phyloP scores from a whole-genome alignment of 2,329 filamentous ascomycete genomes.

The Cadophora sp. region DNA sequence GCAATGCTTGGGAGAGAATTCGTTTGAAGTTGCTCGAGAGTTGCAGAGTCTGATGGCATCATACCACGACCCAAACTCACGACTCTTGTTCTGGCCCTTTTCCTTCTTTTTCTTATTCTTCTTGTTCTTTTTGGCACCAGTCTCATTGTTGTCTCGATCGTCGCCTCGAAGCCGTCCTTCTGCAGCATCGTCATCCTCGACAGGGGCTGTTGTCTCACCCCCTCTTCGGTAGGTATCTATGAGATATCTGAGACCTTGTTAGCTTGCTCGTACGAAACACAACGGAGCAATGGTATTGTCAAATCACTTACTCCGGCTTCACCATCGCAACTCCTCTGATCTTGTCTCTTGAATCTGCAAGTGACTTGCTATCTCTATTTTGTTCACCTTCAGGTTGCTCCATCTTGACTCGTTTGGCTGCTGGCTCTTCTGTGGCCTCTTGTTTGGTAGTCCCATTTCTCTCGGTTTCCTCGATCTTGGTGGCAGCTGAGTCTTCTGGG shows the following conservation, averaged over 20 bases:
- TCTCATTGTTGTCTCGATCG: conserved; percentile 40
- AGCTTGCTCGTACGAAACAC: neutral
- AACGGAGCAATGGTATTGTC: neutral
- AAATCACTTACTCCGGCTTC: conserved; percentile 43
- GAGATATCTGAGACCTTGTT: conserved; percentile 39
- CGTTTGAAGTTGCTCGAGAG: conserved; percentile 71
- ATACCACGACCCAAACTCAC: conserved; percentile 79
- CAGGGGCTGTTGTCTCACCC: conserved; percentile 33
- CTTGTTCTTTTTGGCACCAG: conserved; percentile 46
- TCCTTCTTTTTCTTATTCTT: conserved; percentile 66
- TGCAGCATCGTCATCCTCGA: conserved; percentile 61
- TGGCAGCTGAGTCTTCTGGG: conserved; percentile 42
- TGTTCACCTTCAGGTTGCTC: conserved; percentile 49
- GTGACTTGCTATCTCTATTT: conserved; percentile 11
- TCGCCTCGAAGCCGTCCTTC: conserved; percentile 55
- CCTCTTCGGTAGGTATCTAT: conserved; percentile 35
- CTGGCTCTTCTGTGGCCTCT: conserved; percentile 48
- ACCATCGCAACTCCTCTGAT: conserved; percentile 44
- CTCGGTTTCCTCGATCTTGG: conserved; percentile 43
- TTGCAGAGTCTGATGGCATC: conserved; percentile 82
- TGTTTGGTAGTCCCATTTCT: conserved; percentile 40
- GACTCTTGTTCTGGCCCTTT: conserved; percentile 81
- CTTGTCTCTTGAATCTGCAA: conserved; percentile 37
- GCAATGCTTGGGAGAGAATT: conserved; percentile 84
- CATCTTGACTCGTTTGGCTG: conserved; percentile 66